Evolutionary conservation across 148 eudicot species (phyloP), one percentile per base, ranked within the genome.

Genomic region (Bassia scoparia): DNA sequence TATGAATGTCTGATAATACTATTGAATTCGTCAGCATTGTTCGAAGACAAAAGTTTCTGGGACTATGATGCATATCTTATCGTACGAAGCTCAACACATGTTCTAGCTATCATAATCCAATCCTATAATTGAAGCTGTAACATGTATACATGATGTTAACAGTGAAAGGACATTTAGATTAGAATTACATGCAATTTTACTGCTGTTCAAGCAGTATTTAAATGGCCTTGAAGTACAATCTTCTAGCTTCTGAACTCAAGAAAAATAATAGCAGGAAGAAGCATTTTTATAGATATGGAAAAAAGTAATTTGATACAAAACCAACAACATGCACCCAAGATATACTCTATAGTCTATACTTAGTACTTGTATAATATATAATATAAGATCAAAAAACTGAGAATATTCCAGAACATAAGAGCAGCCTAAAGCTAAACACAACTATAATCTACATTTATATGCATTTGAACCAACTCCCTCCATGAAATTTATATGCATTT

Each of bases 61-160:
- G n/a, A n/a, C n/a, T n/a, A n/a, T n/a, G n/a, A n/a, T n/a, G n/a
- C n/a, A n/a, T n/a, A n/a, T n/a, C n/a, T n/a, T n/a, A n/a, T n/a
- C n/a, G n/a, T n/a, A n/a, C n/a, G n/a, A n/a, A n/a, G n/a, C n/a
- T n/a, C n/a, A n/a, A n/a, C 16, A 34, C 0, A 11, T 10, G 7
- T 29, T 59, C 33, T 30, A 29, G 26, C 26, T 17, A 35, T 68
- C 29, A 48, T 46, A 16, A 26, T 3, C 35, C 18, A 37, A n/a
- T n/a, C n/a, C n/a, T n/a, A 38, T 37, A 48, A 64, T 30, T 64
- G 68, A 38, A 23, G 37, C 29, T 21, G 4, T 26, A 44, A 33
- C 29, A 5, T 13, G 53, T 23, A 55, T 65, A 65, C 69, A 74
- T 3, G 60, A 70, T 67, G 68, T 71, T 77, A 64, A 26, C 6